phyloP scores from a whole-genome alignment of 192 early-diverging fungal genomes.

The Umbelopsis ramanniana region DNA sequence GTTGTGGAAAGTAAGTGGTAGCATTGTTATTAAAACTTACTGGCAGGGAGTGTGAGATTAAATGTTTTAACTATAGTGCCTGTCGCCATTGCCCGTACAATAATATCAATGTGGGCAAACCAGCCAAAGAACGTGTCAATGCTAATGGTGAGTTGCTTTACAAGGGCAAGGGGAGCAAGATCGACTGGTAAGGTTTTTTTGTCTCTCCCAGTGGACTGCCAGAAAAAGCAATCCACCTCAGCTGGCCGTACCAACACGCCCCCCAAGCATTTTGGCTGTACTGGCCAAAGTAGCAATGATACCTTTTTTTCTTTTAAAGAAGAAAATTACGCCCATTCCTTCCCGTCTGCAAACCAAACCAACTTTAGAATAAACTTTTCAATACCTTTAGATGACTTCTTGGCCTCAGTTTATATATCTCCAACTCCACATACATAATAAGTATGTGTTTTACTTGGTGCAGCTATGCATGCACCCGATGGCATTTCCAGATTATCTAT shows the following conservation, averaged over 20 bases:
- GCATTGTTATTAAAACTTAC: not conserved
- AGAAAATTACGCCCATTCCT: not conserved
- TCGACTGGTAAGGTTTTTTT: conserved; percentile 5
- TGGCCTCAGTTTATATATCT: too few species aligned
- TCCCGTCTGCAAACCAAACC: too few species aligned
- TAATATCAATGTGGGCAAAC: conserved; percentile 64
- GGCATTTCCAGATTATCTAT: too few species aligned
- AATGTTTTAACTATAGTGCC: conserved; percentile 12
- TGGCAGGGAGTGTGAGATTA: not conserved
- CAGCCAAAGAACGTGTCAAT: conserved; percentile 42
- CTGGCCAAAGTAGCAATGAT: not conserved
- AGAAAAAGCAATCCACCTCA: too few species aligned
- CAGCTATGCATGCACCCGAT: too few species aligned
- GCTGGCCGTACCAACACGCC: too few species aligned
- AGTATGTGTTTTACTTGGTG: too few species aligned
- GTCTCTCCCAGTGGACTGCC: not conserved
- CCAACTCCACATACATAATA: too few species aligned
- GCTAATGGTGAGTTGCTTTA: conserved; percentile 25
- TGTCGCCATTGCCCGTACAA: conserved; percentile 71
- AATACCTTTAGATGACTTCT: too few species aligned
- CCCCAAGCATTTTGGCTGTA: too few species aligned
- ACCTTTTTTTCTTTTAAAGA: too few species aligned
- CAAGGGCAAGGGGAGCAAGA: conserved; percentile 24
- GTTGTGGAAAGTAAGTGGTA: conserved; percentile 57
- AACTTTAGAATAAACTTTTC: too few species aligned